phyloP scores from a whole-genome alignment of 164 flowering plant genomes.

The Liriodendron chinense region DNA sequence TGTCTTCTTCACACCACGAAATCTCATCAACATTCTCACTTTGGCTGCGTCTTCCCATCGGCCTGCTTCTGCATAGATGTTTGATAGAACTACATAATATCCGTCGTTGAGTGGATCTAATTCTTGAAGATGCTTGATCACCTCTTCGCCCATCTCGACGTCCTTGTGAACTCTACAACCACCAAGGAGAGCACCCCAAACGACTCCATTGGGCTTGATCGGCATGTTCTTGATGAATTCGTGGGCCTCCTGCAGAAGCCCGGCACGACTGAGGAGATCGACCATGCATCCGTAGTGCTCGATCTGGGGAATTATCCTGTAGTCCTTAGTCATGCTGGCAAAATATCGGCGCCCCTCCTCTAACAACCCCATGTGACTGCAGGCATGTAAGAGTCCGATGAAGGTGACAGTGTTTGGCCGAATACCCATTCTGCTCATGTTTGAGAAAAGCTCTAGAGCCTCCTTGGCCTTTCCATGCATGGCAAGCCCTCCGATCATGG shows the following conservation, averaged over 20 bases:
- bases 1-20: conserved; percentile 52
- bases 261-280: conserved; percentile 63
- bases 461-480: conserved; percentile 54
- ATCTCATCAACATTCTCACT: conserved; percentile 56
- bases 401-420: conserved; percentile 58
- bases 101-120: conserved; percentile 61
- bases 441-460: conserved; percentile 36
- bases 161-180: conserved; percentile 64
- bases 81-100: conserved; percentile 58
- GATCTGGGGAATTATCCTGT: conserved; percentile 39
- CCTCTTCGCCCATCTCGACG: conserved; percentile 55
- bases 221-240: conserved; percentile 58
- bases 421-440: conserved; percentile 40
- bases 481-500: conserved; percentile 72
- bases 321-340: conserved; percentile 47
- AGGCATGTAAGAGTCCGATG: conserved; percentile 57
- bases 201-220: conserved; percentile 48
- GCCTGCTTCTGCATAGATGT: conserved; percentile 55
- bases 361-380: conserved; percentile 63
- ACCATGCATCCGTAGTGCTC: conserved; percentile 75
- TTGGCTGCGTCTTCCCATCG: conserved; percentile 55
- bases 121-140: conserved; percentile 45
- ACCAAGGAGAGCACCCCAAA: conserved; percentile 70
- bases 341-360: conserved; percentile 45
- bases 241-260: conserved; percentile 54